Percentiles rank a stretch among this genome's conserved stretches.
phyloP scores from a whole-genome alignment of 2,329 filamentous ascomycete genomes.

The Aureobasidium musti region DNA sequence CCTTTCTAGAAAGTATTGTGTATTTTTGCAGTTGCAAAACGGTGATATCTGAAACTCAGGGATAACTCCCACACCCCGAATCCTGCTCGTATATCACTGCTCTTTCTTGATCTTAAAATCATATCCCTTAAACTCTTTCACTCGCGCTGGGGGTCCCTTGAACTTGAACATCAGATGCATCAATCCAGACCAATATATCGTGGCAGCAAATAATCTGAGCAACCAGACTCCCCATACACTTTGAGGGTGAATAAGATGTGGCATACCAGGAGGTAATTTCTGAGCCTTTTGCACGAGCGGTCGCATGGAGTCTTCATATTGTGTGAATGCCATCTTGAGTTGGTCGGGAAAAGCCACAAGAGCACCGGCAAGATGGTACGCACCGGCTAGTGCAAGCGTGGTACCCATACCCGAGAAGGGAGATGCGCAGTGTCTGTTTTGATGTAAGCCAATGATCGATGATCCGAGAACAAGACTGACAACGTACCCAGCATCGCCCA shows the following conservation, averaged over 20 bases:
- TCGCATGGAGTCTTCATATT: constrained; percentile 37
- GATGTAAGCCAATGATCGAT: background rate
- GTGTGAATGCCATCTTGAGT: constrained; percentile 34
- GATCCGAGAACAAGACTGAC: no score
- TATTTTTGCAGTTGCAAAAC: no score
- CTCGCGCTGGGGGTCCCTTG: constrained; percentile 30
- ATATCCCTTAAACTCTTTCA: background rate
- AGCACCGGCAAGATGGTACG: constrained; percentile 40
- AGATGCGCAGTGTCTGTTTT: constrained; percentile 28
- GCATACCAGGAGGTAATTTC: constrained; percentile 38
- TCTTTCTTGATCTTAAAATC: background rate
- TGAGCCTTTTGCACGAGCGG: constrained; percentile 37
- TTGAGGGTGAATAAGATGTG: constrained; percentile 37
- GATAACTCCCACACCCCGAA: no score
- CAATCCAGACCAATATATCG: constrained; percentile 29
- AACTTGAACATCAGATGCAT: constrained; percentile 32
- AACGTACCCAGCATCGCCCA: constrained; percentile 35
- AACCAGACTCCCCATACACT: constrained; percentile 37
- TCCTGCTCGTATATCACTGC: no score
- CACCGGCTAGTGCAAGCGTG: constrained; percentile 40
- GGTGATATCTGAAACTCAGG: no score
- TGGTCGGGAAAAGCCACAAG: constrained; percentile 29
- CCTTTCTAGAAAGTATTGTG: no score
- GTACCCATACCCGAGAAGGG: constrained; percentile 44
- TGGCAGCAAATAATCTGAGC: background rate